Evolutionary conservation across 768 basidiomycete genomes (phyloP), one percentile per base, ranked within the genome.

Genomic region (Pleurotus djamor): DNA sequence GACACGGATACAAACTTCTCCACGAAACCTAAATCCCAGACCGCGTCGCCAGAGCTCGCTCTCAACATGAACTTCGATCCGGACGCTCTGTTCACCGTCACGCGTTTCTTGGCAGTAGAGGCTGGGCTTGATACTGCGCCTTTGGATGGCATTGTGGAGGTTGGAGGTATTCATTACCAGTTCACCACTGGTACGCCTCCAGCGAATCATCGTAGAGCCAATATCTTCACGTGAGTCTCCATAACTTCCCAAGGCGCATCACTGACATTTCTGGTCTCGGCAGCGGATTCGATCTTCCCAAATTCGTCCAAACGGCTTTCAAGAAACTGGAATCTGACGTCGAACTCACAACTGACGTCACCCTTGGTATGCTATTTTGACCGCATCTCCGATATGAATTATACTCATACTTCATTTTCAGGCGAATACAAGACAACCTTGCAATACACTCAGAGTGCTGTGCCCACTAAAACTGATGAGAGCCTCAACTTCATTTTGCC

Each of bases 11-110:
- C 73, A 5, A 74, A 79, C 61, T 88, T 91, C 66, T 69, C 67
- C 10, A 75, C 82, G 0, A 65, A 76, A 5, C 85, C 87, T 8
- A 83, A 85, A 60, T 71, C 77, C 4, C 82, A 77, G 3, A 85
- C 82, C 2, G 71, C 75, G 35, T 88, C 86, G 2, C 88, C 89
- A 6, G 67, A 67, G 5, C 72, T 91, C 59, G 72, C 84, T 59
- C 71, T 90, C 57, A 72, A 83, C 64, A 81, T 91, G 81, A 88
- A 90, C 67, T 79, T 86, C 62, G 84, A 89, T 62, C 87, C 88
- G 16, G 69, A 82, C 7, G 72, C 80, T n/a, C 73, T 92, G 38
- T 91, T 92, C 69, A 87, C 88, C 0, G 74, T 91, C 21, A 87
- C 87, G 35, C 82, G 88, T n/a, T 74, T 78, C 4, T 77, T 91